Percentiles rank a stretch among this genome's conserved stretches.
phyloP scores from a whole-genome alignment of 192 early-diverging fungal genomes.

The Umbelopsis vinacea region DNA sequence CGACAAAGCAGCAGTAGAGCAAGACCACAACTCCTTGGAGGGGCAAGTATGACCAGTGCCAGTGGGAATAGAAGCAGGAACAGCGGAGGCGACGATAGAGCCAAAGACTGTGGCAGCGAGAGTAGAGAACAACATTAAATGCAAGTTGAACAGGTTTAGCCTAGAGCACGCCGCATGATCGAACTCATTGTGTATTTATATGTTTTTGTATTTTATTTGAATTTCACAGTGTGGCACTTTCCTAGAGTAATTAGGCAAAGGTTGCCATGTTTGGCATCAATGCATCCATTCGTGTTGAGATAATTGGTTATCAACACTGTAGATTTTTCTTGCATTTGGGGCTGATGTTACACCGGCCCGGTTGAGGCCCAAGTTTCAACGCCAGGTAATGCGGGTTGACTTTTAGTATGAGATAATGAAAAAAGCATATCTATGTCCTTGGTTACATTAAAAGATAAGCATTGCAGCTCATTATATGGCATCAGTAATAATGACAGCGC shows the following conservation, averaged over 20 bases:
- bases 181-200: background rate
- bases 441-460: no score
- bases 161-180: background rate
- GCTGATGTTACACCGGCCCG: no score
- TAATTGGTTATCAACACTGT: background rate
- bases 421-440: no score
- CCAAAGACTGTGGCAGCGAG: conserved; percentile 5
- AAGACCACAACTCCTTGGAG: conserved; percentile 9
- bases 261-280: conserved; percentile 7
- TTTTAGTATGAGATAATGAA: no score
- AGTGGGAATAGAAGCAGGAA: background rate
- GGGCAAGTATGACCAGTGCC: background rate
- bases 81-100: background rate
- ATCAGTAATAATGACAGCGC: no score
- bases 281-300: background rate
- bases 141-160: no score
- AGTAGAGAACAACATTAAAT: background rate
- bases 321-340: background rate
- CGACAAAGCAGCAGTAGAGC: background rate
- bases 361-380: no score
- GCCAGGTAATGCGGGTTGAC: no score
- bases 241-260: conserved; percentile 2
- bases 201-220: background rate
- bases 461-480: no score
- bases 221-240: background rate